Conservation (phyloP, 306 rosid genomes). For the Dryas alaskensis region DNA sequence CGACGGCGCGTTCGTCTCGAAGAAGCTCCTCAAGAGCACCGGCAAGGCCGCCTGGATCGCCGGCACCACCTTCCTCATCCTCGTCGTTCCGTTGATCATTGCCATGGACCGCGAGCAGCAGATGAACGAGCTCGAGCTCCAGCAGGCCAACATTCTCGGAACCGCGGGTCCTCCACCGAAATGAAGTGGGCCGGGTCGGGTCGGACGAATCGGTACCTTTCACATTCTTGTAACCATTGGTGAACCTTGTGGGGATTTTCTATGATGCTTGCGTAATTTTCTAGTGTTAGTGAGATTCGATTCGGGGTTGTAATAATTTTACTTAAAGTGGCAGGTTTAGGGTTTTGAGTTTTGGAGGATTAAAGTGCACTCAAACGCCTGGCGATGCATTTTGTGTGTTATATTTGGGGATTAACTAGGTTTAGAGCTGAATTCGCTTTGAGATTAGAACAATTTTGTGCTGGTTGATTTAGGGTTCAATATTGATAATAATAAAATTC, state of each 20-base stretch:
- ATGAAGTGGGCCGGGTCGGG: constrained; percentile 31
- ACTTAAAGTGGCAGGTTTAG: background rate
- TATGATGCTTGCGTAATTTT: background rate
- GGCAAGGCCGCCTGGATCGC: constrained; percentile 96
- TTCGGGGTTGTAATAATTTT: constrained; percentile 1
- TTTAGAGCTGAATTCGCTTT: constrained; percentile 3
- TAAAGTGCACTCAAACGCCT: background rate
- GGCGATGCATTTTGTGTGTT: background rate
- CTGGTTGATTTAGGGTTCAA: background rate
- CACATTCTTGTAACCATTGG: background rate
- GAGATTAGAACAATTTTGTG: background rate
- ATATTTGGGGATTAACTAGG: background rate
- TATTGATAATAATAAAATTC: background rate
- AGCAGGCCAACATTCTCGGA: constrained; percentile 94
- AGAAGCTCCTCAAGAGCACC: constrained; percentile 79
- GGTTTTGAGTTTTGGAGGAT: background rate
- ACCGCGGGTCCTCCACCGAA: constrained; percentile 41
- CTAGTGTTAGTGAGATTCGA: constrained; percentile 3
- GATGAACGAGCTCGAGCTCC: constrained; percentile 82
- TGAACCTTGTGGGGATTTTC: background rate
- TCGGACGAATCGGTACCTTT: background rate
- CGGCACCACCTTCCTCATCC: constrained; percentile 77
- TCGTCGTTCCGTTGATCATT: constrained; percentile 80
- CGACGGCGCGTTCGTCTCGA: constrained; percentile 56
- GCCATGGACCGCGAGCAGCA: constrained; percentile 99